Evolutionary conservation across 2,329 filamentous ascomycete genomes (phyloP), one percentile per base, ranked within the genome.

Genomic region (Thelonectria blattea): DNA sequence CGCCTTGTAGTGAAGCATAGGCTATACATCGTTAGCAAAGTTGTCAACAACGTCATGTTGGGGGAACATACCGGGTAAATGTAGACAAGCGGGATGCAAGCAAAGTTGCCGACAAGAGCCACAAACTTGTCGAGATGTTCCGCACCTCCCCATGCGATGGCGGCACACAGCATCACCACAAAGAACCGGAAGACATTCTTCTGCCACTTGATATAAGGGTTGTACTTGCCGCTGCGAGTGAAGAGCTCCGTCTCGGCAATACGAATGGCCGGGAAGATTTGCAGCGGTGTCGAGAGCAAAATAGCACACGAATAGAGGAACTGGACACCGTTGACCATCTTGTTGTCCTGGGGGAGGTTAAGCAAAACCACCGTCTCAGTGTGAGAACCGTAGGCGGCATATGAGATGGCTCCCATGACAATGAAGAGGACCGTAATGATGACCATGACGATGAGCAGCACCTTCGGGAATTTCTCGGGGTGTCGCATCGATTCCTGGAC

Each of bases 261-360:
- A 73, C 94, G 91, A 71, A 99, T 98, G 45, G 95, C 95, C 0
- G 95, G 95, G 82, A 98, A 99, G 68, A 99, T 93, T 74, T 99
- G 96, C 60, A 99, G 81, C 6, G 95, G 95, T 0, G 95, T 99
- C 37, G 92, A 97, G 11, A 99, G 85, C 56, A 99, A 82, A 70
- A 99, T 99, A n/a, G 95, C 95, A 27, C 96, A 81, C n/a, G 93
- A 97, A 81, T 99, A 99, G 46, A 99, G 85, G 73, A 99, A 93
- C 75, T 99, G 95, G 12, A 99, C 93, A 11, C 86, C 91, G 71
- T 99, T 98, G 80, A 99, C 95, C 66, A 97, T 85, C 73, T 92
- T 96, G 81, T 91, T 90, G 75, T 98, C 93, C 77, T 99, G 95
- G 0, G 95, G 95, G 73, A 99, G 84, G 78, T 99, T 99, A 72